Evolutionary conservation across 192 early-diverging fungal species (phyloP), one percentile per base, ranked within the genome.

Genomic region (Funneliformis geosporum): DNA sequence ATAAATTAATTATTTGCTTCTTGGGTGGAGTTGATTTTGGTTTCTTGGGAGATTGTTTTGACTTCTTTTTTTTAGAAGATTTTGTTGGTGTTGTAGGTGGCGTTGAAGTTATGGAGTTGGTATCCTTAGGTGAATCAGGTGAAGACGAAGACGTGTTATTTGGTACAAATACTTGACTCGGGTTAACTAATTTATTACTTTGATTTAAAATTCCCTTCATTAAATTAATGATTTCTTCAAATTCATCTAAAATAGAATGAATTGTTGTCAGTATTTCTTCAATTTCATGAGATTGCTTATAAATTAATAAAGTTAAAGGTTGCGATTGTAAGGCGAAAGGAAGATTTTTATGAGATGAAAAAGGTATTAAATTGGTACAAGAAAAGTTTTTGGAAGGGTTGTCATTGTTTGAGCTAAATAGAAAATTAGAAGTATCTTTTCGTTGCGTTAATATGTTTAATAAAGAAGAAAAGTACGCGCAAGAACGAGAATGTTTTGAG

Each of bases 271-370:
- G 9, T 43, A 44, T 27, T 64, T 60, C 33, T 65, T 60, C 75
- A 44, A 76, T 76, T 65, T 76, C 75, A 27, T 10, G 16, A 40
- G 75, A 64, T 65, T 76, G 75, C 64, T 76, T 76, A 33, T 76
- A 76, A 39, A 76, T 76, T 18, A 76, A 33, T 27, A 62, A 27
- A 64, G 16, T 12, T 25, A 64, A 14, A 27, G 60, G 14, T 76
- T 64, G 33, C 14, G 75, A 10, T 38, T 62, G 33, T 25, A 64
- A 64, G 5, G n/a, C 14, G 2, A 25, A 73, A 44, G 39, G 43
- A 25, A 46, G 38, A 25, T 76, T 50, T 64, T 25, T 42, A 23
- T 10, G 7, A 43, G 61, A 25, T 44, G 60, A 64, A 44, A 39
- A 43, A 65, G 28, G 18, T 3, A 50, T 59, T 50, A 33, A 27